These are phyloP conservation scores for Phycomyces blakesleeanus DNA, from an alignment of 192 early-diverging fungal species.

Conservation along the genomic window DNA sequence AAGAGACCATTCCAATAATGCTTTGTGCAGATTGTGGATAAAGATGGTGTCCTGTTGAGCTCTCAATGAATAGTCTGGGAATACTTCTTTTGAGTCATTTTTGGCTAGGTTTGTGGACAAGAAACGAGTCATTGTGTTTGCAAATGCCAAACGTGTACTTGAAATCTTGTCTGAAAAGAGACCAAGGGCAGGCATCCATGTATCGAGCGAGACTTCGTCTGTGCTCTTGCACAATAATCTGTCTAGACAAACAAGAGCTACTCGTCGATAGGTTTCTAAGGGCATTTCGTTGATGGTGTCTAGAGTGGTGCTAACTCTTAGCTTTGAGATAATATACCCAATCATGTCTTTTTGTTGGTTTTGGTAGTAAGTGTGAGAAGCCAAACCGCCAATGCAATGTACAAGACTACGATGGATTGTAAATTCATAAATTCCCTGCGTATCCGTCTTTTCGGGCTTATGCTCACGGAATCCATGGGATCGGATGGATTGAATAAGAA, in stretches of 20 bases:
- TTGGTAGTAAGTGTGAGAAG: conserved; percentile 53
- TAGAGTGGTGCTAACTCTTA: conserved; percentile 16
- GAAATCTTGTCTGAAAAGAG: conserved; percentile 8
- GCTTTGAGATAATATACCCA: conserved; percentile 43
- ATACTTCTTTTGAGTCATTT: too few relatives aligned
- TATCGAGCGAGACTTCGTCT: conserved; percentile 2
- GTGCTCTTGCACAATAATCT: neutral
- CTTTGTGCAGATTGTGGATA: conserved; percentile 3
- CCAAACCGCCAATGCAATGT: conserved; percentile 38
- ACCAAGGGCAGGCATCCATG: conserved; percentile 19
- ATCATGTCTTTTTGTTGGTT: conserved; percentile 59
- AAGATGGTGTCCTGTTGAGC: neutral
- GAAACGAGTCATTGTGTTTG: too few relatives aligned
- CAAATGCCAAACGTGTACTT: neutral
- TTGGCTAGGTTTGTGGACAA: too few relatives aligned
- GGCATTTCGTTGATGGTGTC: conserved; percentile 32
- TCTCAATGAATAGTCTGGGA: too few relatives aligned
- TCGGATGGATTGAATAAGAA: conserved; percentile 35
- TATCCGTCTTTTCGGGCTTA: neutral
- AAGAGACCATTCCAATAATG: conserved; percentile 1
- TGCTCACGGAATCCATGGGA: conserved; percentile 1
- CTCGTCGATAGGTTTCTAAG: conserved; percentile 26
- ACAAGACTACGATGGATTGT: conserved; percentile 18
- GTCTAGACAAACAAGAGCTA: conserved; percentile 35
- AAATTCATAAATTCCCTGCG: conserved; percentile 2